Base-by-base conservation (phyloP, 2,329 filamentous ascomycete genomes). In the Colletotrichum aenigma region DNA sequence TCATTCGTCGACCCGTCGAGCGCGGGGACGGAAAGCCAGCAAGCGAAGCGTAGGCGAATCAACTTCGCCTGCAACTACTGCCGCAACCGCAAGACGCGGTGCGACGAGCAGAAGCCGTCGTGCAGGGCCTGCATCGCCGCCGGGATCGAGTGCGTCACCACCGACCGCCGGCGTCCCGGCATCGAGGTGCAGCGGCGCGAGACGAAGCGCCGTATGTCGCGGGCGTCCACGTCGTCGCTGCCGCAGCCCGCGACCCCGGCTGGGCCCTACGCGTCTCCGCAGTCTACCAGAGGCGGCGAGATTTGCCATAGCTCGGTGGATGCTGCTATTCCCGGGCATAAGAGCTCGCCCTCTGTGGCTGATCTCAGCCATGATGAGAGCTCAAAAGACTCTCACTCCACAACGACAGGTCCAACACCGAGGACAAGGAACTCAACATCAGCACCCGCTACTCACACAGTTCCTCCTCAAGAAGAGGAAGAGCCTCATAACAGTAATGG, bases 51-150 rank as follows among this genome's bases (percentile, higher is more conserved):
- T 32, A 43, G 73, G 9, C 73, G 73, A 15, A 75, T 75, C 64
- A 75, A 75, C 64, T 75, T 79, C 48, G 79, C 79, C 15, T 80
- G 79, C 66, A 80, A 80, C 56, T 78, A 79, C 66, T 82, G 81
- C 73, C 79, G 81, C 13, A 80, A 79, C 67, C 78, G 81, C 69
- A 82, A 82, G 75, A 81, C 81, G 16, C 79, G 81, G 16, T 82
- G 81, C 72, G 81, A 82, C 62, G 79, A 80, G n/a, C 71, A 77
- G 48, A 77, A 76, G 32, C 81, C 81, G 7, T 80, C 79, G 65
- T 82, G 81, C 73, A 66, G 77, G 18, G 81, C 81, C 66, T 82
- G 81, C 78, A 90, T 69, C 55, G 71, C 78, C 48, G 77, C 80
- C 7, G 76, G 78, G 48, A 79, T 81, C 60, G 71, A 76, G 16